A percentile compares a stretch with the other conserved stretches of the same genome.
phyloP scores from a whole-genome alignment of 805 yeast genomes.

The Lachancea thermotolerans region DNA sequence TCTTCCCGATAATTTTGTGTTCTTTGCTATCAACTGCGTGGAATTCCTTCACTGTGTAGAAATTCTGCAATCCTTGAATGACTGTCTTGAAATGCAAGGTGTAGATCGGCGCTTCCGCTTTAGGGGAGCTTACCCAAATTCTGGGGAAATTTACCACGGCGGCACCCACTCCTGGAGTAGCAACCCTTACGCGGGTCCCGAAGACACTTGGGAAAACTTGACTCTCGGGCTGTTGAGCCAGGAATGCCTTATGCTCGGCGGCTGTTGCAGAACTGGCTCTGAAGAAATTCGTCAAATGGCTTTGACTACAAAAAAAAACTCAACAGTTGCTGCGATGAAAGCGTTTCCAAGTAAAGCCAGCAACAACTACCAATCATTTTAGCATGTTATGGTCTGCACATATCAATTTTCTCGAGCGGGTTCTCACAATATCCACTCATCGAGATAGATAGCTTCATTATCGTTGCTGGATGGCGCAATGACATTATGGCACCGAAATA shows the following conservation, averaged over 20 bases:
- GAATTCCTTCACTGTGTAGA: background rate
- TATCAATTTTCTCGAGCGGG: background rate
- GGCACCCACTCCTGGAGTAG: conserved; percentile 37
- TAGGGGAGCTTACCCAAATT: conserved; percentile 51
- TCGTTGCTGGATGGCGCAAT: conserved; percentile 35
- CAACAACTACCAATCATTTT: no score
- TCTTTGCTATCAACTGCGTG: conserved; percentile 5
- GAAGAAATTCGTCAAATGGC: conserved; percentile 21
- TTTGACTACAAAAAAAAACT: background rate
- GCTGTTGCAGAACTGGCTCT: conserved; percentile 70
- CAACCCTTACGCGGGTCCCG: conserved; percentile 17
- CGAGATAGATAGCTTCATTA: conserved; percentile 41
- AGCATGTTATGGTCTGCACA: background rate
- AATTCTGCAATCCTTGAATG: background rate
- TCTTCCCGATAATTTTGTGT: background rate
- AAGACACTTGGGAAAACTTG: conserved; percentile 33
- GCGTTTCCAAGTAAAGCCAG: background rate
- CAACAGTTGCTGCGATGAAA: background rate
- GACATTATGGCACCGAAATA: conserved; percentile 38
- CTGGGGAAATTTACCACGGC: conserved; percentile 60
- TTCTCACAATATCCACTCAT: conserved; percentile 38
- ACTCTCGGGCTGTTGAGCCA: conserved; percentile 36
- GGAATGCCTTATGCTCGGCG: conserved; percentile 54
- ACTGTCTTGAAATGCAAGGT: background rate
- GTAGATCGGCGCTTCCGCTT: background rate